Base-by-base conservation (phyloP, 331 rosid species). In the Rosa hybrid region DNA sequence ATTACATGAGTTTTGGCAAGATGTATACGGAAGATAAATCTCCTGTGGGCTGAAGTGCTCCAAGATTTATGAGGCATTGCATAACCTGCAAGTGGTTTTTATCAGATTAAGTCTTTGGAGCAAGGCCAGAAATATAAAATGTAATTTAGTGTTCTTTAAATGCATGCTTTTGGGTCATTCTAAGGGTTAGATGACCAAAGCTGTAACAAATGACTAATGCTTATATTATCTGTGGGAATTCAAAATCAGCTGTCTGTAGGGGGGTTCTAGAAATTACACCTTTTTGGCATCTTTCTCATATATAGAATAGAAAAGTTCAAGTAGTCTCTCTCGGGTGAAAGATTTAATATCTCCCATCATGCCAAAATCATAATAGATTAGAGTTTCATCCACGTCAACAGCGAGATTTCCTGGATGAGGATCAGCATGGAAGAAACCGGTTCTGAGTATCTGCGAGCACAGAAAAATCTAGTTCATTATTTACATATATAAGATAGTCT, bases 361-460 rank as follows among this genome's bases (percentile, higher is more conserved):
- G 76, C 99, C 99, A 83, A 96, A 96, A 86, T 96, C 99, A 80
- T 96, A 96, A 82, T 93, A 93, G 82, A 96, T 96, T 64, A 96
- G 82, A 49, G 96, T 76, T 88, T 93, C 94, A 69, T 96, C 97
- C 74, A 86, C 85, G 73, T 96, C 99, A 12, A 96, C 72, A 34
- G 98, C 98, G 50, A 91, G 97, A 85, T 95, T 95, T 87, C 98
- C 97, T 54, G 98, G 99, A 88, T 93, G 98, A 75, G 99, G 99
- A 85, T 95, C 99, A 7, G 99, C 99, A 73, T 95, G 99, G 79
- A 95, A 95, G 89, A 95, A 95, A 65, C 98, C 99, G 0, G 99
- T 93, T 88, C 75, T 95, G 72, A 95, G 83, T 81, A 95, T 91
- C 99, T 95, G 91, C 82, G 76, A 25, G 71, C 38, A 74, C 8